phyloP scores from a whole-genome alignment of 129 eudicot species.

The Tagetes erecta region DNA sequence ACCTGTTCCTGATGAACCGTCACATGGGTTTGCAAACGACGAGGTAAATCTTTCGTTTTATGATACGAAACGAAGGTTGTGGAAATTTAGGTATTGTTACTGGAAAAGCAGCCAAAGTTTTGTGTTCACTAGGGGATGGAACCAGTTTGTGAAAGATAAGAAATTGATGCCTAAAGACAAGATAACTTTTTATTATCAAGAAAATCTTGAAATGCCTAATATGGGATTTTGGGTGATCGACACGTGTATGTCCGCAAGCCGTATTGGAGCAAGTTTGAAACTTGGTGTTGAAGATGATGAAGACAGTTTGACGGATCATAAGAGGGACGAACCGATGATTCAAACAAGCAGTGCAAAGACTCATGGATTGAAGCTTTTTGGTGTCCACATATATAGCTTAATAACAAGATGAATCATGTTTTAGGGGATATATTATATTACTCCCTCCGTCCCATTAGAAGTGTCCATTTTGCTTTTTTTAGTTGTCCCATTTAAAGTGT shows the following conservation, averaged over 20 bases:
- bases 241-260: constrained; percentile 26
- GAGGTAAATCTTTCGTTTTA: constrained; percentile 53
- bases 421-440: not conserved
- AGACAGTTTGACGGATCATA: constrained; percentile 13
- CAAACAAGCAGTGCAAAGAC: constrained; percentile 23
- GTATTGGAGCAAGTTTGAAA: constrained; percentile 17
- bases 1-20: constrained; percentile 14
- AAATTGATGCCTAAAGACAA: constrained; percentile 52
- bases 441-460: no score
- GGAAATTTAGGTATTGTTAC: constrained; percentile 76
- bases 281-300: constrained; percentile 23
- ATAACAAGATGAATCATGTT: not conserved
- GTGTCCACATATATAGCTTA: constrained; percentile 49
- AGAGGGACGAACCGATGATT: constrained; percentile 20
- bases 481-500: no score
- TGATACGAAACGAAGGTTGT: constrained; percentile 48
- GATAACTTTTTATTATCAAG: constrained; percentile 48
- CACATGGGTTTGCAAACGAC: constrained; percentile 23
- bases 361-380: constrained; percentile 60
- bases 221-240: constrained; percentile 44
- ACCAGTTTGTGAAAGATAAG: constrained; percentile 72
- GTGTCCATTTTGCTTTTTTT: no score
- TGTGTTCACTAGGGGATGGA: constrained; percentile 92
- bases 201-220: constrained; percentile 27
- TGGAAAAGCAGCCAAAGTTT: constrained; percentile 88